A percentile compares a stretch with the other conserved stretches of the same genome.
These are phyloP conservation scores for Venustampulla echinocandica DNA, from an alignment of 495 filamentous ascomycete species.

Conservation along the genomic window DNA sequence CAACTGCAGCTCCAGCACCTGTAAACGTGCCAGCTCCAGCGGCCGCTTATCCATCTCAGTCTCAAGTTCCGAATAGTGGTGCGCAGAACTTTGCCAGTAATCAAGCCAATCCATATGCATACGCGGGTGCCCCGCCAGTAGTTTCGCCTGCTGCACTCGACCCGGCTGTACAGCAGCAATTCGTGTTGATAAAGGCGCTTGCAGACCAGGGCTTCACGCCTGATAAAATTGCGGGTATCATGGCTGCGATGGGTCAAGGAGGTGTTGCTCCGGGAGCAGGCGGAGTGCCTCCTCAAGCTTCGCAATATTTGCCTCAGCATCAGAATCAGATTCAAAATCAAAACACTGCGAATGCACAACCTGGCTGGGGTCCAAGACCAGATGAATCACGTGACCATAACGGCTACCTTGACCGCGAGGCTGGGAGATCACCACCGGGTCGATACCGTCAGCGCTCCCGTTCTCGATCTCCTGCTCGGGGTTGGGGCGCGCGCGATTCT, in stretches of 20 bases:
- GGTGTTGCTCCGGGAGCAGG: conserved; percentile 25
- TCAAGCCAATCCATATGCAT: conserved; percentile 31
- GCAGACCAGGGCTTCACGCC: conserved; percentile 50
- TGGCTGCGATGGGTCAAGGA: conserved; percentile 27
- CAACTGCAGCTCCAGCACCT: conserved; percentile 25
- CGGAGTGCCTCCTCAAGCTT: conserved; percentile 26
- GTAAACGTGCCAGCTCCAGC: conserved; percentile 53
- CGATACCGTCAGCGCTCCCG: conserved; percentile 66
- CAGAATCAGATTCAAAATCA: conserved; percentile 11
- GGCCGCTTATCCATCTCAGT: conserved; percentile 41
- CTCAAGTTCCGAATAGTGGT: conserved; percentile 34
- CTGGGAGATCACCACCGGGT: conserved; percentile 44
- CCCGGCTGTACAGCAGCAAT: conserved; percentile 51
- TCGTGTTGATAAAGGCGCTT: conserved; percentile 46
- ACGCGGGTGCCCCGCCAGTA: conserved; percentile 34
- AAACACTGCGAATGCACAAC: conserved; percentile 10
- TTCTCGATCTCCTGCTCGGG: conserved; percentile 59
- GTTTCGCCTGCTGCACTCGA: conserved; percentile 25
- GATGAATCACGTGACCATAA: conserved; percentile 55
- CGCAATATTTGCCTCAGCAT: conserved; percentile 14
- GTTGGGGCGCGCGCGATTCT: conserved; percentile 35
- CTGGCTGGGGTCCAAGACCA: conserved; percentile 22
- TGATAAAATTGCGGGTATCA: conserved; percentile 50
- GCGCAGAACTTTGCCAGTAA: conserved; percentile 36
- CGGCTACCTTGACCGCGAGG: conserved; percentile 31